Base-by-base conservation (phyloP, 306 rosid species). In the Lagenaria siceraria region DNA sequence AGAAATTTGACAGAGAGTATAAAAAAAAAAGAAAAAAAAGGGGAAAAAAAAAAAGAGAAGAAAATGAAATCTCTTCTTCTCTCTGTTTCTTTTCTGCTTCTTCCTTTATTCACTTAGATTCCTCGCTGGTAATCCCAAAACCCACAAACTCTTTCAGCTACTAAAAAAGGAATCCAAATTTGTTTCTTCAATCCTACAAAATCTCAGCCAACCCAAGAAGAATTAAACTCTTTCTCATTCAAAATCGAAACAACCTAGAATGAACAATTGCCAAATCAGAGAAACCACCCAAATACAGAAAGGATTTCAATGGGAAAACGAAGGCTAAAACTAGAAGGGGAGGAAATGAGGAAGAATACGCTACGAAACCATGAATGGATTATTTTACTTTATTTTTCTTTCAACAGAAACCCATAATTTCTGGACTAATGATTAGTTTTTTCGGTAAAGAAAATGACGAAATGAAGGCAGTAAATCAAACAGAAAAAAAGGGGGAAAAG, bases 51-150 rank as follows among this genome's bases (percentile, higher is more conserved):
- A 59, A 17, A 33, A 63, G 8, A 63, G 11, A 7, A 86, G 52
- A 46, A 43, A 46, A 46, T 46, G 52, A 84, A 76, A 85, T 78
- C 36, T 46, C 18, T 61, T 65, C 68, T 73, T 10, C 55, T 69
- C 38, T 55, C 62, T 79, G 69, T 48, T 43, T 58, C 4, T 81
- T 36, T 56, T 24, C 8, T 49, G 11, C 77, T 77, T 59, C 64
- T 69, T 38, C 71, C 71, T 74, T 35, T 64, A 43, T 80, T 63
- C 78, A 78, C 56, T 66, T 13, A 63, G 82, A 71, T 82, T 81
- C 87, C 79, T 83, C 53, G 85, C 80, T 84, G 84, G 81, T 82
- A 85, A 85, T 84, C 77, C 43, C 62, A 55, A 76, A 80, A 74
- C 62, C 8, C 46, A 60, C 15, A 12, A 59, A 24, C 1, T 10